Evolutionary conservation across 2,329 filamentous ascomycete species (phyloP), one percentile per base, ranked within the genome.

Genomic region (Epichloe amarillans): DNA sequence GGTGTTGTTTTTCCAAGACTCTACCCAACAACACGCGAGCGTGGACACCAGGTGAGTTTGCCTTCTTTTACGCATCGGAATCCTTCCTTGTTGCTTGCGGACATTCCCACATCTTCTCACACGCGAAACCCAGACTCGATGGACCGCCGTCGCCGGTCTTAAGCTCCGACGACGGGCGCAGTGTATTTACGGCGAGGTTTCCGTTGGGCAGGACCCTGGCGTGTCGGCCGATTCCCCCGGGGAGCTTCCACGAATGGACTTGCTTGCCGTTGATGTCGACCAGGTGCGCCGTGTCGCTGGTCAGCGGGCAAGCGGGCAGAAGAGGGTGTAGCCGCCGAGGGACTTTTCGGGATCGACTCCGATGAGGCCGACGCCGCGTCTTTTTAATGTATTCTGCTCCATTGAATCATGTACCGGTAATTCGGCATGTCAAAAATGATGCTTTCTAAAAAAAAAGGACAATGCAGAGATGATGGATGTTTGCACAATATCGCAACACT

Each of bases 311-410:
- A 63, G n/a, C 1, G 62, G 62, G 6, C 60, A 63, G 42, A 62
- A 61, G 6, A 63, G 56, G 1, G 62, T 63, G 39, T 58, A 64
- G 37, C 61, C 61, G 0, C 62, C 60, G 5, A 61, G 61, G 0
- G 60, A 60, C 1, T 35, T 39, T 7, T 54, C 23, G 35, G 58
- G 60, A 45, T 64, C 61, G 4, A 61, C 58, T 0, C 62, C 62
- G 2, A 54, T 63, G 6, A 64, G 54, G 21, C 62, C 60, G 17
- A 61, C 55, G 2, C 58, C 58, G 36, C 62, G 53, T 49, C 62
- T 50, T 39, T 64, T 64, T 6, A 63, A 47, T 0, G 62, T 62
- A 40, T 63, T 64, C 54, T 64, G 61, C 44, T 64, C 62, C 61
- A 60, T 60, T 0, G 19, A 17, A n/a, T n/a, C 26, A 41, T 10